Evolutionary conservation across 2,329 filamentous ascomycete genomes (phyloP).

Genomic region (Colletotrichum lentis): DNA sequence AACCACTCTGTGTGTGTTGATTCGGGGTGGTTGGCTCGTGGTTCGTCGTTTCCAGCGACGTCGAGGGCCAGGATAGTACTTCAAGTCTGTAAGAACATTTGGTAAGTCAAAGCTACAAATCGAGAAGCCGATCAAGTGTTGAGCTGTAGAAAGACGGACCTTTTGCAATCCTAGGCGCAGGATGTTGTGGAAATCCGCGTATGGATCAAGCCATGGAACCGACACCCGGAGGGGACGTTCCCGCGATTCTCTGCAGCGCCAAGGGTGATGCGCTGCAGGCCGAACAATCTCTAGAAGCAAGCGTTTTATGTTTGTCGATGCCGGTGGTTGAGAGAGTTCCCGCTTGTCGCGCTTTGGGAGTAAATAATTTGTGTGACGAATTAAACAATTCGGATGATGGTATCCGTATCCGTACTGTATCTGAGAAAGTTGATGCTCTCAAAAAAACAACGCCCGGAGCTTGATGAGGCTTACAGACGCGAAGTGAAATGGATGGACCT

Average conservation of each 20-base stretch:
- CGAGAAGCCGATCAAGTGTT: neutral
- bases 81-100: neutral
- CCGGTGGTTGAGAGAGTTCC: neutral
- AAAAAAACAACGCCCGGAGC: constrained; percentile 1
- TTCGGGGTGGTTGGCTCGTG: constrained; percentile 1
- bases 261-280: neutral
- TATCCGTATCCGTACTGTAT: too few species aligned
- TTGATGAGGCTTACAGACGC: constrained; percentile 3
- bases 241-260: neutral
- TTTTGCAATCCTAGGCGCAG: neutral
- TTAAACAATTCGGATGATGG: neutral
- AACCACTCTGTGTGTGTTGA: neutral
- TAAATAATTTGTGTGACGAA: neutral
- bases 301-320: neutral
- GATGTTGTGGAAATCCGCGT: neutral
- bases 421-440: neutral
- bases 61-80: neutral
- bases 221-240: neutral
- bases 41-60: neutral
- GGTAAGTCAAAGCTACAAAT: neutral
- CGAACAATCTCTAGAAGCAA: neutral
- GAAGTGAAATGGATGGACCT: neutral
- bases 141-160: neutral
- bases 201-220: neutral
- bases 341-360: neutral